These are phyloP conservation scores for Monosporascus cannonballus DNA, from an alignment of 2,329 filamentous ascomycete genomes.

Conservation along the genomic window DNA sequence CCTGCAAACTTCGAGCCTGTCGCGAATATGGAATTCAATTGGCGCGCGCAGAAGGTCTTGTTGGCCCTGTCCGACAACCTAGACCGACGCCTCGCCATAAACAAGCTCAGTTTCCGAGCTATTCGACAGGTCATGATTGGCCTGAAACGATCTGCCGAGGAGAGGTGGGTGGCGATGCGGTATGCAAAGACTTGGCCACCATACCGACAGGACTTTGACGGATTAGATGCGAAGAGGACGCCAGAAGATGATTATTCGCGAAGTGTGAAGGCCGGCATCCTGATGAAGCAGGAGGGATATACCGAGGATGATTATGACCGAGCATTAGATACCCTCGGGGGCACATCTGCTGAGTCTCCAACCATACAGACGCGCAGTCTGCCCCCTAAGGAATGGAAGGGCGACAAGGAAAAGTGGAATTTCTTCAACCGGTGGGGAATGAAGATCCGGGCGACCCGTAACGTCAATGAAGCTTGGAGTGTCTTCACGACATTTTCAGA, in stretches of 20 bases:
- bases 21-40: slow-evolving; percentile 40
- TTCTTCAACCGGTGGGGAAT: slow-evolving; percentile 44
- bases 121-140: slow-evolving; percentile 49
- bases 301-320: slow-evolving; percentile 38
- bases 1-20: slow-evolving; percentile 28
- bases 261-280: slow-evolving; percentile 44
- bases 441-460: slow-evolving; percentile 52
- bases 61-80: slow-evolving; percentile 45
- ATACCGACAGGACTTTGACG: slow-evolving; percentile 50
- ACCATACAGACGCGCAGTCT: slow-evolving; percentile 49
- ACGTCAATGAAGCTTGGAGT: slow-evolving; percentile 55
- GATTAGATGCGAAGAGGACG: slow-evolving; percentile 49
- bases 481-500: slow-evolving; percentile 17
- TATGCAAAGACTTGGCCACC: slow-evolving; percentile 54
- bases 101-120: slow-evolving; percentile 44
- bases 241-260: slow-evolving; percentile 48
- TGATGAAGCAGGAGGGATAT: slow-evolving; percentile 54
- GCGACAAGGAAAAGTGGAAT: slow-evolving; percentile 23
- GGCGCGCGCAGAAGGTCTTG: slow-evolving; percentile 51
- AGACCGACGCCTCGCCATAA: slow-evolving; percentile 43
- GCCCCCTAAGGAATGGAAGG: slow-evolving; percentile 25
- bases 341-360: slow-evolving; percentile 44
- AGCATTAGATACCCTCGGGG: slow-evolving; percentile 47
- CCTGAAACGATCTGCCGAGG: slow-evolving; percentile 44
- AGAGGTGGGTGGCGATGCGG: slow-evolving; percentile 41